Evolutionary conservation across 441 rosid species (phyloP), one percentile per base, ranked within the genome.

Genomic region (Gossypium davidsonii): DNA sequence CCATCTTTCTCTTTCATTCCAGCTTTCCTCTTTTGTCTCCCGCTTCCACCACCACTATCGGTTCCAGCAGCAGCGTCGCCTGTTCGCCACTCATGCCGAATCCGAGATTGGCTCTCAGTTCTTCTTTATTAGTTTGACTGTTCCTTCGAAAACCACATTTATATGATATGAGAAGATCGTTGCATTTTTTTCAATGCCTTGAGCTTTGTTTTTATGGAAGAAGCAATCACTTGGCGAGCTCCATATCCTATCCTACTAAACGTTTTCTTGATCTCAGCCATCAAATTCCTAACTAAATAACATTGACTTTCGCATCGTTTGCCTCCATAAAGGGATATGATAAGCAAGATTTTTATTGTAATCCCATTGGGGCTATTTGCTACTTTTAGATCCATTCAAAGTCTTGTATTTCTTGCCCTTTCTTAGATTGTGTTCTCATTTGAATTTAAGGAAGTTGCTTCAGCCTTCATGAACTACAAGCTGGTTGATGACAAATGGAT

Each of bases 251-350:
- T 26, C 9, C 25, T 51, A 10, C 57, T 31, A 14, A 17, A 3
- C 46, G 44, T 11, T 69, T 69, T 3, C 8, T 34, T 23, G 7
- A 8, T 55, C 10, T 34, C 52, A 55, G 42, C 37, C 48, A 37
- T 28, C 10, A 11, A 66, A 6, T 34, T n/a, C 42, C 6, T 23
- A 5, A 20, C 21, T 55, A 3, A 6, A 20, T 0, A 14, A 21
- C 59, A 48, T 70, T 55, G 63, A 56, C 73, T 56, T 55, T 56
- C n/a, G 21, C 12, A 3, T 39, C 46, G 49, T 68, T 51, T 56
- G 12, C 28, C 63, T 34, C 12, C 39, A 18, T 37, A 10, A 39
- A 21, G 31, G 12, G 11, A 20, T 51, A 53, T 10, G 34, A 69
- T 28, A 28, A 6, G 17, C 26, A 70, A 53, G 28, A 53, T 55